A percentile compares a stretch with the other conserved stretches of the same genome.
phyloP scores from a whole-genome alignment of 1,139 yeast species.

The Yamadazyma dendronema region DNA sequence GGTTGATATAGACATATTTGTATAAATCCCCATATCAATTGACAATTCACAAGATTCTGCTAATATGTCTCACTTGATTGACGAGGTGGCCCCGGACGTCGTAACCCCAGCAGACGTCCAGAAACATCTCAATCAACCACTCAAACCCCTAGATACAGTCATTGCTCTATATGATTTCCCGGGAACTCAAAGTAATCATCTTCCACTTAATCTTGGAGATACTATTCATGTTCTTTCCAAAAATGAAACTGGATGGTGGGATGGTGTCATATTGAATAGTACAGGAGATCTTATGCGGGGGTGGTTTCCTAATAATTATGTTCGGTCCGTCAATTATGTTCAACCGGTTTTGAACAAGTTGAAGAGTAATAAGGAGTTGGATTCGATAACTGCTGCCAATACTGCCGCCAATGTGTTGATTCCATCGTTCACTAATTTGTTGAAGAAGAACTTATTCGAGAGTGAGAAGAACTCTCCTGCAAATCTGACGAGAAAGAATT shows the following conservation, averaged over 20 bases:
- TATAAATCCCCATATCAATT: too few species aligned
- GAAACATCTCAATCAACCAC: slow-evolving; percentile 21
- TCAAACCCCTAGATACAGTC: slow-evolving; percentile 48
- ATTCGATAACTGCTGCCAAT: slow-evolving; percentile 47
- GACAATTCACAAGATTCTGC: too few species aligned
- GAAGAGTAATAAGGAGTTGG: slow-evolving; percentile 42
- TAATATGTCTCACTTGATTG: slow-evolving; percentile 14
- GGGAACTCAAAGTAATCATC: slow-evolving; percentile 44
- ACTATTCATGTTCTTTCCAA: slow-evolving; percentile 51
- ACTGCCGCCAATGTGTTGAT: slow-evolving; percentile 51
- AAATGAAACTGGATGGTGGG: slow-evolving; percentile 73
- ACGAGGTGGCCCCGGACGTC: slow-evolving; percentile 44
- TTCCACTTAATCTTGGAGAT: slow-evolving; percentile 50
- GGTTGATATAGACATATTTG: too few species aligned
- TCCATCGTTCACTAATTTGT: slow-evolving; percentile 41
- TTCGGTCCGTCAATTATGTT: slow-evolving; percentile 47
- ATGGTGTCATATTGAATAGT: slow-evolving; percentile 51
- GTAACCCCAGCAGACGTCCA: slow-evolving; percentile 29
- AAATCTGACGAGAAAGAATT: slow-evolving; percentile 40
- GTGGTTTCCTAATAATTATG: slow-evolving; percentile 72
- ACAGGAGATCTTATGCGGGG: slow-evolving; percentile 54
- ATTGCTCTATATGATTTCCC: slow-evolving; percentile 52
- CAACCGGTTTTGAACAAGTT: slow-evolving; percentile 44
- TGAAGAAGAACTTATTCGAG: slow-evolving; percentile 38
- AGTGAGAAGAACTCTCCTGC: slow-evolving; percentile 29